These are phyloP conservation scores for Rhynchosporium agropyri DNA, from an alignment of 2,329 filamentous ascomycete genomes.

Conservation along the genomic window DNA sequence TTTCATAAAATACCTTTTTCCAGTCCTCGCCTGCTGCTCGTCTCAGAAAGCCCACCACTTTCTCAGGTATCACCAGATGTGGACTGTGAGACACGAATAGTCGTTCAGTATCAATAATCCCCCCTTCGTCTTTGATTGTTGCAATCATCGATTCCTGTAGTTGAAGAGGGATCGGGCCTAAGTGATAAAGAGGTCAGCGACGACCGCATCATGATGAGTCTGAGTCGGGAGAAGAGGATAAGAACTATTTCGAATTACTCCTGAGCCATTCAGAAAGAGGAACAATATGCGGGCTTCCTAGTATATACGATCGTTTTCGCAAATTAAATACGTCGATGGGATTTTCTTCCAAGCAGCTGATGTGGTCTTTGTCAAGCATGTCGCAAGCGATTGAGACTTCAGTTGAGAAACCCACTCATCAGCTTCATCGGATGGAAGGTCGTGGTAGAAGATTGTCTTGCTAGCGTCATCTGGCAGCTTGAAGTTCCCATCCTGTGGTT, in stretches of 20 bases:
- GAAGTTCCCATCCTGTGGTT: constrained; percentile 18
- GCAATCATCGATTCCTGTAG: constrained; percentile 28
- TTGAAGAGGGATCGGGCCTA: constrained; percentile 18
- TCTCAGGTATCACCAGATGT: constrained; percentile 23
- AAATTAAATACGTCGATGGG: constrained; percentile 29
- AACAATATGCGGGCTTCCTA: no score
- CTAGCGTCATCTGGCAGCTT: constrained; percentile 6
- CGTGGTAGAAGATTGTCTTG: constrained; percentile 24
- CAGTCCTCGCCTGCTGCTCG: constrained; percentile 17
- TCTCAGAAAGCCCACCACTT: constrained; percentile 23
- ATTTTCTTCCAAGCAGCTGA: constrained; percentile 28
- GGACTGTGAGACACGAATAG: constrained; percentile 26
- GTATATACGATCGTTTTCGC: constrained; percentile 23
- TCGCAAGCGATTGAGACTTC: constrained; percentile 26
- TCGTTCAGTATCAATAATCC: constrained; percentile 23
- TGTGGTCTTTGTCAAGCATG: constrained; percentile 17
- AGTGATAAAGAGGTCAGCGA: no score
- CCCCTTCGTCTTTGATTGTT: constrained; percentile 20
- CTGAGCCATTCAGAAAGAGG: no score
- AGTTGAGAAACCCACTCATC: constrained; percentile 23
- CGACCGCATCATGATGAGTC: no score
- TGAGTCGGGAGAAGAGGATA: no score
- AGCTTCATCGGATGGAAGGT: constrained; percentile 24
- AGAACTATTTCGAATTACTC: no score
- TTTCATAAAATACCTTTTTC: background rate